These are phyloP conservation scores for Collybia nuda DNA, from an alignment of 768 basidiomycete genomes.

Conservation along the genomic window DNA sequence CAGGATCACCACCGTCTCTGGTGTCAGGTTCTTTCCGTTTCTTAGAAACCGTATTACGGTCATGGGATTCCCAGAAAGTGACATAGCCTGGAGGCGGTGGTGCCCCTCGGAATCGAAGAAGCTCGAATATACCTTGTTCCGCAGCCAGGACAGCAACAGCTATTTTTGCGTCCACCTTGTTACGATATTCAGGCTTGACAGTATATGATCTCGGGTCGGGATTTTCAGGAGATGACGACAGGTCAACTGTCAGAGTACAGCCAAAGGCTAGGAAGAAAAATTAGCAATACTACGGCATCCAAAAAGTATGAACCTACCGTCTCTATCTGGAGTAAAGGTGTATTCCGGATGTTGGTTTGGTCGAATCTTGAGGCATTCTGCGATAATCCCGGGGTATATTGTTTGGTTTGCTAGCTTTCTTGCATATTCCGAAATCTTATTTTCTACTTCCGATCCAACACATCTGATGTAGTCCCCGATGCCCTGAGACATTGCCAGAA, in stretches of 20 bases:
- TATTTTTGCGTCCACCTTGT: constrained; percentile 60
- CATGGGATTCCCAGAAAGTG: constrained; percentile 33
- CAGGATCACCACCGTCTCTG: constrained; percentile 16
- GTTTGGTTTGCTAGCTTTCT: constrained; percentile 42
- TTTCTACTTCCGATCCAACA: constrained; percentile 40
- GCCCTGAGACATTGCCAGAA: constrained; percentile 65
- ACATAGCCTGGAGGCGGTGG: constrained; percentile 40
- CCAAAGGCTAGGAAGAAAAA: constrained; percentile 46
- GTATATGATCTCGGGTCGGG: constrained; percentile 43
- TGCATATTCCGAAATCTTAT: constrained; percentile 43
- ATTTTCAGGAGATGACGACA: constrained; percentile 28
- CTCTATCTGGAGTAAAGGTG: constrained; percentile 42
- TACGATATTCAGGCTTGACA: constrained; percentile 50
- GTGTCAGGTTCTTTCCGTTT: constrained; percentile 37
- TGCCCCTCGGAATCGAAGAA: constrained; percentile 53
- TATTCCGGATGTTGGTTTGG: constrained; percentile 36
- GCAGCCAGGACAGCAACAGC: constrained; percentile 55
- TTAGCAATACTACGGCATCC: background rate
- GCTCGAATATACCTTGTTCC: constrained; percentile 56
- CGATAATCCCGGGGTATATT: constrained; percentile 42
- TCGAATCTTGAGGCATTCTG: constrained; percentile 46
- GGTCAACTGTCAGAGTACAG: constrained; percentile 44
- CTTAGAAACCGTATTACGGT: constrained; percentile 17
- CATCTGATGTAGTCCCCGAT: constrained; percentile 55
- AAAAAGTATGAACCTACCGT: constrained; percentile 38